Base-by-base conservation (phyloP, 371 early-diverging fungal genomes). In the Mucor circinelloides region DNA sequence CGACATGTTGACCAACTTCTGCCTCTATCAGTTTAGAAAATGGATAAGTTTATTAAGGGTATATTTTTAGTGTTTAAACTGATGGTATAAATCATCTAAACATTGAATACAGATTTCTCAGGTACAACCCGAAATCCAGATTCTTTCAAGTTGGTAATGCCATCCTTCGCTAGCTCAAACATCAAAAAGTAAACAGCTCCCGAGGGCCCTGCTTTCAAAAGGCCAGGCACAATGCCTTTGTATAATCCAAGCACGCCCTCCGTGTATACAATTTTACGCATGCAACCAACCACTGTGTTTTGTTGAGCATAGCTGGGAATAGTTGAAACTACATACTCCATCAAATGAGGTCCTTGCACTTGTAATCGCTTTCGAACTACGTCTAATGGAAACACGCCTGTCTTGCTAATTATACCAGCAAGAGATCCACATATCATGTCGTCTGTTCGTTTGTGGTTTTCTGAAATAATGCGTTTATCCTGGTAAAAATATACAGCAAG, bases 331-430 rank as follows among this genome's bases (percentile, higher is more conserved):
- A 85, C 78, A 72, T 85, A 87, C 54, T 79, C 76, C 44, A 70
- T 66, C 30, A 85, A 68, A 40, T 70, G 74, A 23, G 93, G 92
- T 4, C 91, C 91, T 73, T 95, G 94, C 2, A 93, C 82, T 66
- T 89, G 90, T 57, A 91, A 62, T 32, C 93, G 84, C 64, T 91
- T 90, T 50, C 93, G 80, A 10, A 96, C 85, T 30, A 93, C 85
- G 73, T 97, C 97, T 50, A 97, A 75, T 2, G 97, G 97, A 82
- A 94, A 94, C 7, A 95, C 91, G 15, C 83, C 88, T 0, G 90
- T 83, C 74, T 97, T 97, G 46, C 90, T 86, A 44, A 93, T 73
- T 8, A 90, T 77, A 3, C 97, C 96, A 1, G 95, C 90, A n/a
- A 90, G 54, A 1, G 86, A 94, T 3, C 97, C 97, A 52, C 88